phyloP scores from a whole-genome alignment of 495 filamentous ascomycete species.

The Daldinia decipiens region DNA sequence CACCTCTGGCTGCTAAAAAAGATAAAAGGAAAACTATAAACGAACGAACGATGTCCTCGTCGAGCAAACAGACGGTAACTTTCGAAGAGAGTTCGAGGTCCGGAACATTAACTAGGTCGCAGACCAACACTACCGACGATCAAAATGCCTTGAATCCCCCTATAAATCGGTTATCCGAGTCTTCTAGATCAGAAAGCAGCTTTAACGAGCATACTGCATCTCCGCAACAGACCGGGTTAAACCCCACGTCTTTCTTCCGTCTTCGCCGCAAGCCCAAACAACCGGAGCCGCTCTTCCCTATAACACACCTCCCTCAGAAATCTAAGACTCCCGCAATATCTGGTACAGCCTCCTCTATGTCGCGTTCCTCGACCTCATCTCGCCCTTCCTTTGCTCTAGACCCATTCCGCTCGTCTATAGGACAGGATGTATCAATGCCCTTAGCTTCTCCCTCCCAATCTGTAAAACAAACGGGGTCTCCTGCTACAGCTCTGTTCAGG shows the following conservation, averaged over 20 bases:
- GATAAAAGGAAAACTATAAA: slow-evolving; percentile 53
- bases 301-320: slow-evolving; percentile 76
- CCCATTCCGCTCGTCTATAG: slow-evolving; percentile 63
- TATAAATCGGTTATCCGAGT: slow-evolving; percentile 83
- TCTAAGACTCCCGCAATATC: slow-evolving; percentile 49
- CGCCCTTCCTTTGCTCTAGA: slow-evolving; percentile 52
- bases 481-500: slow-evolving; percentile 69
- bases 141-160: slow-evolving; percentile 73
- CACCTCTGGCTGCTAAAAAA: slow-evolving; percentile 46
- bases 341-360: slow-evolving; percentile 47
- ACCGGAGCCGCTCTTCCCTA: slow-evolving; percentile 79
- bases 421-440: slow-evolving; percentile 52
- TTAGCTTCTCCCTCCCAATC: slow-evolving; percentile 47
- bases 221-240: slow-evolving; percentile 68
- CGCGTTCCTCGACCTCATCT: slow-evolving; percentile 45
- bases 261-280: slow-evolving; percentile 81
- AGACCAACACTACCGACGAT: slow-evolving; percentile 70
- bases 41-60: slow-evolving; percentile 55
- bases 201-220: slow-evolving; percentile 77
- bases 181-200: slow-evolving; percentile 89
- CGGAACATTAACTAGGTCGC: slow-evolving; percentile 63
- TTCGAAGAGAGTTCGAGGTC: slow-evolving; percentile 76
- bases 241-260: slow-evolving; percentile 78
- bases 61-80: slow-evolving; percentile 60
- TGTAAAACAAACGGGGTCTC: slow-evolving; percentile 49